Base-by-base conservation (phyloP, 179 eudicot species). In the Camellia oleifera region DNA sequence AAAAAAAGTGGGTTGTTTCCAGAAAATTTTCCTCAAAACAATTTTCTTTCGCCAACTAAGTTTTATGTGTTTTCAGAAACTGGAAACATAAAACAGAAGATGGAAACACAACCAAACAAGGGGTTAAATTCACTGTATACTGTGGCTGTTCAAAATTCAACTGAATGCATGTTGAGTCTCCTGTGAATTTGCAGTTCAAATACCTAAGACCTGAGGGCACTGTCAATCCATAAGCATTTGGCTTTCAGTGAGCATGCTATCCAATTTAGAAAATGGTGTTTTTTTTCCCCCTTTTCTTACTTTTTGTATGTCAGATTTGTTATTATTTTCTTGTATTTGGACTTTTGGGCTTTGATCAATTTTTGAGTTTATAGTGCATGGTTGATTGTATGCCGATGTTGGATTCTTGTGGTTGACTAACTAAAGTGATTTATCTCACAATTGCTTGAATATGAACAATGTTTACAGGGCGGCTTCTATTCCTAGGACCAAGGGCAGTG, bases 401-500 rank as follows among this genome's bases (percentile, higher is more conserved):
- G 54, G 7, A 54, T 52, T 60, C 26, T 57, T 10, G 68, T 72
- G 13, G 54, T 14, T 72, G 53, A 57, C 23, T 67, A 13, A 48
- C 71, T 48, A 40, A 69, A 68, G 76, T 58, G 45, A 26, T 17
- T 67, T 42, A 67, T 67, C 54, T 26, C 45, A 66, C 45, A 0
- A 2, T 66, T 66, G 7, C 46, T 69, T 42, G 52, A 42, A 42
- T 12, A 32, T 69, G 46, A 52, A 48, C 72, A 40, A 67, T 45
- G 18, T 11, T 75, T 82, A 57, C 87, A 85, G 87, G 81, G 87
- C 85, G 7, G 71, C 81, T 67, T 60, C 80, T 58, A 69, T 77
- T 66, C 76, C 82, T 2, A 76, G 71, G 42, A 82, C 69, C 8
- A 75, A 79, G 44, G 78, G 81, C n/a, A 67, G 81, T 65, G 70